Percentiles rank a stretch among this genome's conserved stretches.
Evolutionary conservation across 768 basidiomycete genomes (phyloP).

Genomic region (Nidularia sp.): DNA sequence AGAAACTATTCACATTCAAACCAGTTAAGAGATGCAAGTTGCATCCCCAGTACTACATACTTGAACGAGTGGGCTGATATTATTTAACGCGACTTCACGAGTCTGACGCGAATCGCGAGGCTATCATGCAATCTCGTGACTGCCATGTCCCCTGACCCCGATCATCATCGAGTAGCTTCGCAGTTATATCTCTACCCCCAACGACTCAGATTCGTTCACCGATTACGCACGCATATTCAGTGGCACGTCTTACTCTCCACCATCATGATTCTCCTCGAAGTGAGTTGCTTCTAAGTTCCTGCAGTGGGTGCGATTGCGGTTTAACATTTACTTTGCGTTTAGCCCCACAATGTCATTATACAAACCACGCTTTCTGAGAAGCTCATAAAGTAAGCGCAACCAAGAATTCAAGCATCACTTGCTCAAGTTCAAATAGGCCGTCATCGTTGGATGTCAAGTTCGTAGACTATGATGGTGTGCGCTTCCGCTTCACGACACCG

Average conservation of each 20-base stretch:
- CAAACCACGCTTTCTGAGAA: slow-evolving; percentile 87
- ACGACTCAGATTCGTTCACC: no score
- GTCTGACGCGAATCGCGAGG: no score
- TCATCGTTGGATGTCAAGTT: slow-evolving; percentile 91
- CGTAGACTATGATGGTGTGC: slow-evolving; percentile 96
- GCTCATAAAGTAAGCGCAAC: slow-evolving; percentile 60
- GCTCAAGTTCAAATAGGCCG: slow-evolving; percentile 49
- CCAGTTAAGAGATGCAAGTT: no score
- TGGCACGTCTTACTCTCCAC: background rate
- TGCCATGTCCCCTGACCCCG: no score
- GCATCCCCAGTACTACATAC: no score
- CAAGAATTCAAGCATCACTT: background rate
- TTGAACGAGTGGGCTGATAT: no score
- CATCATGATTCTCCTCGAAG: slow-evolving; percentile 84
- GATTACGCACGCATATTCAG: no score
- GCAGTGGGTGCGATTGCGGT: background rate
- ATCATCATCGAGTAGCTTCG: no score
- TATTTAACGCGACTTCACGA: no score
- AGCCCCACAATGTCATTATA: slow-evolving; percentile 93
- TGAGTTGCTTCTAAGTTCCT: slow-evolving; percentile 20
- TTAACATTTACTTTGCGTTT: slow-evolving; percentile 3
- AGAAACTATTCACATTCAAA: no score
- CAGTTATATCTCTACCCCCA: no score
- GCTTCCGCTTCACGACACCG: slow-evolving; percentile 89
- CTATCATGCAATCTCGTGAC: no score